Evolutionary conservation across 257 asterid species (phyloP).

Genomic region (Nicotiana tabacum): DNA sequence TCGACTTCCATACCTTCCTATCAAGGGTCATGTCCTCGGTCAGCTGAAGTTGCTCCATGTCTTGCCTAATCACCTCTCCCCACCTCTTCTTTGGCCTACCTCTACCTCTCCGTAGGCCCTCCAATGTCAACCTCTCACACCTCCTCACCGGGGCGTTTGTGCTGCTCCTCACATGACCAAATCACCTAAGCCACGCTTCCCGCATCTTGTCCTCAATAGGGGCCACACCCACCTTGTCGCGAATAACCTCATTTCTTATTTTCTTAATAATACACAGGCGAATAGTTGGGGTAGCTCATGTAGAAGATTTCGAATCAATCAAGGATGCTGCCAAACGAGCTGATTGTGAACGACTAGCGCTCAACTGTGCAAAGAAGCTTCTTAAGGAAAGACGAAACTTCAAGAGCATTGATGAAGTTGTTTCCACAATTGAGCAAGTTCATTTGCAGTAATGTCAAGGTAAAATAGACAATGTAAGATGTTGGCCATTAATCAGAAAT

Average conservation of each 20-base stretch:
- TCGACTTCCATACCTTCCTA: too few relatives aligned
- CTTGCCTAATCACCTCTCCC: too few relatives aligned
- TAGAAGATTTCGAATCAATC: conserved; percentile 78
- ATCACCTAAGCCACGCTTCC: too few relatives aligned
- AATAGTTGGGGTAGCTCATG: conserved; percentile 89
- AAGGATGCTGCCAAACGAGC: conserved; percentile 58
- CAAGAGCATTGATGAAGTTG: conserved; percentile 56
- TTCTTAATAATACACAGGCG: conserved; percentile 51
- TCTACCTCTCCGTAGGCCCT: too few relatives aligned
- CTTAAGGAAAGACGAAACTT: conserved; percentile 59
- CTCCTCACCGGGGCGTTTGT: too few relatives aligned
- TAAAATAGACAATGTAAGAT: neutral
- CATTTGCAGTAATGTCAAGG: conserved; percentile 4
- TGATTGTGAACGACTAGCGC: conserved; percentile 78
- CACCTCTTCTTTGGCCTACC: too few relatives aligned
- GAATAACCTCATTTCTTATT: neutral
- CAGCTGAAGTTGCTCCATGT: too few relatives aligned
- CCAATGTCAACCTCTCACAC: too few relatives aligned
- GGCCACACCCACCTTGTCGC: too few relatives aligned
- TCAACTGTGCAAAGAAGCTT: conserved; percentile 63
- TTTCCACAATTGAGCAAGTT: conserved; percentile 50
- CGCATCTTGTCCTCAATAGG: too few relatives aligned
- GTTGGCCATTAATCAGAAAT: neutral
- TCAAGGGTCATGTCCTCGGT: too few relatives aligned
- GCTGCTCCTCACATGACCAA: too few relatives aligned